Evolutionary conservation across 2,329 filamentous ascomycete species (phyloP).

Genomic region (Bipolaris oryzae): DNA sequence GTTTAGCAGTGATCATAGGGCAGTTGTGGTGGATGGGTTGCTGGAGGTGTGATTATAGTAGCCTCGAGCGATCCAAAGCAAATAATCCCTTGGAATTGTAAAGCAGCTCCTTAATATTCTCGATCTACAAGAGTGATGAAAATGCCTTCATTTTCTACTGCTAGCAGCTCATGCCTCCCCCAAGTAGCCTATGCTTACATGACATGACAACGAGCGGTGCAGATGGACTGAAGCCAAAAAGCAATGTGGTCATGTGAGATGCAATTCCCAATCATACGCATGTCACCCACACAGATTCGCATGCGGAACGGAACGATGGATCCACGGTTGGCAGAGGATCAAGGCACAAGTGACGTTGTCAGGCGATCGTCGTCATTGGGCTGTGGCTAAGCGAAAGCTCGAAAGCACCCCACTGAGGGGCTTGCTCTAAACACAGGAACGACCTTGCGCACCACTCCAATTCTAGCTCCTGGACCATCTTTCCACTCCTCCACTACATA

Average conservation of each 20-base stretch:
- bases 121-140: background rate
- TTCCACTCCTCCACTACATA: slow-evolving; percentile 25
- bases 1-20: slow-evolving; percentile 70
- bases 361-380: slow-evolving; percentile 33
- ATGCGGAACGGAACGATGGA: slow-evolving; percentile 6
- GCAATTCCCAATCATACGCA: background rate
- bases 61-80: background rate
- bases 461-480: slow-evolving; percentile 30
- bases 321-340: slow-evolving; percentile 2
- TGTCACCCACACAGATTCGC: slow-evolving; percentile 10
- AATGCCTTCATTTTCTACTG: background rate
- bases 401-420: slow-evolving; percentile 40
- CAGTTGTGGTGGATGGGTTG: slow-evolving; percentile 65
- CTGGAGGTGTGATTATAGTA: slow-evolving; percentile 18
- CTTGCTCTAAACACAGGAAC: slow-evolving; percentile 41
- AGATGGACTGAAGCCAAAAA: background rate
- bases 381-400: slow-evolving; percentile 36
- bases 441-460: slow-evolving; percentile 30
- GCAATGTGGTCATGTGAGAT: too few relatives aligned
- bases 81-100: background rate
- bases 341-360: slow-evolving; percentile 16
- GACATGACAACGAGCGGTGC: background rate
- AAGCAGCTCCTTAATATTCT: background rate
- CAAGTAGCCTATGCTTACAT: background rate
- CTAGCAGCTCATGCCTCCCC: background rate